Conservation (phyloP, 352 stramenopile species). For the Phytophthora palmivora region DNA sequence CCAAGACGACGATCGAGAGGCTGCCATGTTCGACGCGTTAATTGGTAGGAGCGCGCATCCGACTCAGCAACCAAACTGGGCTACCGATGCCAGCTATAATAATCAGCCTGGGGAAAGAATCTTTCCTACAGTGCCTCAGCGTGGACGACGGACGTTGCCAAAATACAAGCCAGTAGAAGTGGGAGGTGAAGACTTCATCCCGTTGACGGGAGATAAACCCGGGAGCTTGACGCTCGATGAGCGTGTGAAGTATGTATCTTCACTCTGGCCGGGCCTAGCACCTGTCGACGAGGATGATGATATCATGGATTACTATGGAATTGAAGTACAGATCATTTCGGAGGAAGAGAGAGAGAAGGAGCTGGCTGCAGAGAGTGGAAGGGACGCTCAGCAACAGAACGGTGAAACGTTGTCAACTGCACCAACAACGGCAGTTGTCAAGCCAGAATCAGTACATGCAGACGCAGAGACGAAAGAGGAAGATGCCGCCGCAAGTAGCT, state of each 20-base stretch:
- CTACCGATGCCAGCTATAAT: background rate
- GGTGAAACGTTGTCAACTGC: background rate
- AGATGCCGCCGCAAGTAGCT: constrained; percentile 14
- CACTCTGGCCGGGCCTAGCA: constrained; percentile 68
- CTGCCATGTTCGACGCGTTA: constrained; percentile 43
- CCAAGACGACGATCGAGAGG: constrained; percentile 40
- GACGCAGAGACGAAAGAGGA: constrained; percentile 23
- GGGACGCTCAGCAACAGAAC: background rate
- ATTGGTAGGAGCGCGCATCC: constrained; percentile 33
- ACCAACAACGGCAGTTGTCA: constrained; percentile 4
- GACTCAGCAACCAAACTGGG: constrained; percentile 15
- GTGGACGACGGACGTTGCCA: constrained; percentile 35
- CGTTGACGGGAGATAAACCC: constrained; percentile 51
- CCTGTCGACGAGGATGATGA: constrained; percentile 73
- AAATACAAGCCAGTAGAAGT: constrained; percentile 59
- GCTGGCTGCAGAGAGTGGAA: constrained; percentile 20
- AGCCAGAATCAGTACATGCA: background rate
- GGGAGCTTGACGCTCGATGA: constrained; percentile 58
- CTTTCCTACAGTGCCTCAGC: constrained; percentile 10
- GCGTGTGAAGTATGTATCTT: constrained; percentile 71
- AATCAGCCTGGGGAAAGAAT: constrained; percentile 7
- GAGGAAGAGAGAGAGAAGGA: constrained; percentile 67
- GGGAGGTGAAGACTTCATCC: constrained; percentile 49
- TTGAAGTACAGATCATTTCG: constrained; percentile 77
- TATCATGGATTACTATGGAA: constrained; percentile 80